These are phyloP conservation scores for Bidens hawaiensis DNA, from an alignment of 140 eudicot genomes.

Conservation along the genomic window DNA sequence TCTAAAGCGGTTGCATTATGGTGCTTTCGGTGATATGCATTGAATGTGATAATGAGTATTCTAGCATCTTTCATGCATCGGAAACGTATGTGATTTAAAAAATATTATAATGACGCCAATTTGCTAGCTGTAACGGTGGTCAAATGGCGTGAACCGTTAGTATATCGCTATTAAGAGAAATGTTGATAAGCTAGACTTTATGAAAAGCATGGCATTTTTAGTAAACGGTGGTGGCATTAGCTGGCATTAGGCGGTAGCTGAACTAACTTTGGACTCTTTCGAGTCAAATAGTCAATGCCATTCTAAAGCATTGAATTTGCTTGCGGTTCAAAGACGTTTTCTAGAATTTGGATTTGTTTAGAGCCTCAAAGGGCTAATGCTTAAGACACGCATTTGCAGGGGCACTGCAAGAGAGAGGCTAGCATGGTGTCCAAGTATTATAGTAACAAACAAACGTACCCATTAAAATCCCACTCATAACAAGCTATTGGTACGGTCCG, in stretches of 20 bases:
- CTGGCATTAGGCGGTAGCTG: constrained; percentile 9
- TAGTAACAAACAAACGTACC: neutral
- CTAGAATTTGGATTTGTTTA: constrained; percentile 1
- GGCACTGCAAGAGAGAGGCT: neutral
- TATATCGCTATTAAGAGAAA: constrained; percentile 5
- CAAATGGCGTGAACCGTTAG: constrained; percentile 10
- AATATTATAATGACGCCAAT: neutral
- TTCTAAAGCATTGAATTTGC: constrained; percentile 1
- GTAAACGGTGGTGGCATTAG: constrained; percentile 17
- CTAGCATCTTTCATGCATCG: constrained; percentile 8
- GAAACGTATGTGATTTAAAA: neutral
- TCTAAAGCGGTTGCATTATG: neutral
- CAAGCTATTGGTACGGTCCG: too few relatives aligned
- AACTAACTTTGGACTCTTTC: constrained; percentile 13
- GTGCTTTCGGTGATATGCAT: neutral
- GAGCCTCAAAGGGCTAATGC: neutral
- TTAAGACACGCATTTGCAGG: neutral
- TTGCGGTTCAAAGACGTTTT: neutral
- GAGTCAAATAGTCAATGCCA: neutral
- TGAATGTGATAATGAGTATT: constrained; percentile 2
- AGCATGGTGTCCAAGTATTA: neutral
- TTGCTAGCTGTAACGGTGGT: constrained; percentile 16
- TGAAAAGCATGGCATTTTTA: constrained; percentile 9
- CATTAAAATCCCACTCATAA: too few relatives aligned
- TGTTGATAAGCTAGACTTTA: constrained; percentile 14